Conservation (phyloP, 2,329 filamentous ascomycete species). For the Fusarium pseudograminearum region DNA sequence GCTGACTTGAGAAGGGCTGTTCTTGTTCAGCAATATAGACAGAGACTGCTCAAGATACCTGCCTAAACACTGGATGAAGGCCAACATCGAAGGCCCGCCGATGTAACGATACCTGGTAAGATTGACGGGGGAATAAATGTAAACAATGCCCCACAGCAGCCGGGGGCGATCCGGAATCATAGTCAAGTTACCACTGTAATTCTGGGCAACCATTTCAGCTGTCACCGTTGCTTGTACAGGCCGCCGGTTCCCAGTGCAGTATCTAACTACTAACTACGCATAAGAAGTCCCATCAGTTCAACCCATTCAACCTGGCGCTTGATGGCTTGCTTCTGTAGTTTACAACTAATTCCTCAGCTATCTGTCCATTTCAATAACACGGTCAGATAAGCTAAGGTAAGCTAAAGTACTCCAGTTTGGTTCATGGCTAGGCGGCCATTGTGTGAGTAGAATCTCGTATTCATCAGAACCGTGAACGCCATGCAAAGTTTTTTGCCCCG, state of each 20-base stretch:
- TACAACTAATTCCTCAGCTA: background rate
- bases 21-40: background rate
- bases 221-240: background rate
- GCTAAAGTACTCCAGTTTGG: background rate
- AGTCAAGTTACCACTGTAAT: background rate
- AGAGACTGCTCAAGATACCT: background rate
- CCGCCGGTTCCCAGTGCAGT: background rate
- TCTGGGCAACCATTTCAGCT: background rate
- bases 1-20: background rate
- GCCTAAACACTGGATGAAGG: background rate
- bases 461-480: background rate
- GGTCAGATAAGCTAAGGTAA: background rate
- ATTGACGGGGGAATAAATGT: background rate
- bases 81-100: background rate
- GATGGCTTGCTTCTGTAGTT: background rate
- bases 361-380: background rate
- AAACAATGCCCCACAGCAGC: background rate
- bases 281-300: background rate
- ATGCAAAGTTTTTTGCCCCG: background rate
- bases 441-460: background rate
- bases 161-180: background rate
- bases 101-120: background rate
- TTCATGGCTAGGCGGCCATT: background rate
- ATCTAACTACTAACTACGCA: background rate
- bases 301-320: background rate